Conservation (phyloP, 495 filamentous ascomycete species). For the Tetracladium marchalianum region DNA sequence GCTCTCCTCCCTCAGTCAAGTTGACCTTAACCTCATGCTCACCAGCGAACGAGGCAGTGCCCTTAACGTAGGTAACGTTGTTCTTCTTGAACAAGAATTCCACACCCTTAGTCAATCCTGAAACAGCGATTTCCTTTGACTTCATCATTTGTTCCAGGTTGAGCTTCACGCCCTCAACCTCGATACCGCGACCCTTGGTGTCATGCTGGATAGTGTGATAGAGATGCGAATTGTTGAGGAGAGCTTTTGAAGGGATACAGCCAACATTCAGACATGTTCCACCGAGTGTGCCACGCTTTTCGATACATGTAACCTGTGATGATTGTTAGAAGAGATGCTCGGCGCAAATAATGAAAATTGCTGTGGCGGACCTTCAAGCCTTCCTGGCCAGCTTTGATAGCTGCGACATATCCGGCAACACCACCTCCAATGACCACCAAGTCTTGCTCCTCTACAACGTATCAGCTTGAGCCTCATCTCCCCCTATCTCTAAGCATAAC, state of each 20-base stretch:
- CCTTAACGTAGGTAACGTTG: conserved; percentile 92
- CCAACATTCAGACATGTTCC: conserved; percentile 98
- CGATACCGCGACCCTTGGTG: conserved; percentile 93
- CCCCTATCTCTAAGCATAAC: conserved; percentile 17
- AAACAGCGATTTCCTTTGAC: conserved; percentile 88
- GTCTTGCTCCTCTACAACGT: conserved; percentile 67
- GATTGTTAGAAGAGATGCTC: conserved; percentile 9
- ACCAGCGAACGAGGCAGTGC: conserved; percentile 74
- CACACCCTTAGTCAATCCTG: conserved; percentile 87
- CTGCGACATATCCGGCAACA: conserved; percentile 96
- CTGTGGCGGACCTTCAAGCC: conserved; percentile 70
- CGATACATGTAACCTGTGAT: conserved; percentile 86
- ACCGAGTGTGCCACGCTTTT: conserved; percentile 91
- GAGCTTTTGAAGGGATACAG: conserved; percentile 97
- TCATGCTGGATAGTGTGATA: conserved; percentile 98
- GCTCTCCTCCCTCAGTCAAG: conserved; percentile 82
- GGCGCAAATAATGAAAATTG: neutral
- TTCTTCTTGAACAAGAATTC: conserved; percentile 99
- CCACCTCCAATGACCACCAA: conserved; percentile 94
- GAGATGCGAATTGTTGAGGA: conserved; percentile 98
- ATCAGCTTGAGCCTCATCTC: conserved; percentile 2
- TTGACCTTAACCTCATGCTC: conserved; percentile 88
- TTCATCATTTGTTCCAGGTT: conserved; percentile 95
- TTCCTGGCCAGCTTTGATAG: conserved; percentile 97
- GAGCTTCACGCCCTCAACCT: conserved; percentile 91